phyloP scores from a whole-genome alignment of 2,329 filamentous ascomycete genomes.

The Aureobasidium pullulans region DNA sequence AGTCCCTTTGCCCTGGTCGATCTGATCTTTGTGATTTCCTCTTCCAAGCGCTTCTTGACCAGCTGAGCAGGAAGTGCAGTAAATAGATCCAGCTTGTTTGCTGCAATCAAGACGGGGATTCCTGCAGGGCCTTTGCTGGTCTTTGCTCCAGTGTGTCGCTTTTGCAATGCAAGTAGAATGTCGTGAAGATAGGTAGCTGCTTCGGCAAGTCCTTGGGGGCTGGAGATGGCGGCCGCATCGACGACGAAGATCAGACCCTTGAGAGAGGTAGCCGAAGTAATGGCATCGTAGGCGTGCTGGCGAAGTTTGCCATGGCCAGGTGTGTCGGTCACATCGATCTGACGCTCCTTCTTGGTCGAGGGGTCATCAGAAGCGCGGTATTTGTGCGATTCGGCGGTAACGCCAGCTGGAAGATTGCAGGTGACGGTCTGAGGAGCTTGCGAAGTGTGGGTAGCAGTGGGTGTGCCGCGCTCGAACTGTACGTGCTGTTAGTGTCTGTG shows the following conservation, averaged over 20 bases:
- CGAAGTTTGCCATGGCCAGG: constrained; percentile 94
- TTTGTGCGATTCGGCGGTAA: constrained; percentile 49
- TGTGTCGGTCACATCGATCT: constrained; percentile 76
- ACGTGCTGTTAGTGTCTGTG: background rate
- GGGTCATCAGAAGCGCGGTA: constrained; percentile 62
- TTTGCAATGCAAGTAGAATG: constrained; percentile 74
- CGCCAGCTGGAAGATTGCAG: constrained; percentile 47
- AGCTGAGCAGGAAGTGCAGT: constrained; percentile 76
- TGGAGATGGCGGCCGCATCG: constrained; percentile 53
- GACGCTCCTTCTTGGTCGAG: constrained; percentile 51
- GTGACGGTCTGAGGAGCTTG: constrained; percentile 52
- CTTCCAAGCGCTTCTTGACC: constrained; percentile 68
- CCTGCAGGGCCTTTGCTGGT: constrained; percentile 51
- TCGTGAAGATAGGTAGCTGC: constrained; percentile 85
- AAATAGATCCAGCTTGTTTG: constrained; percentile 94
- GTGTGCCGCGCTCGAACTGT: constrained; percentile 49
- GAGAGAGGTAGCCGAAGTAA: constrained; percentile 46
- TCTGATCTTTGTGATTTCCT: constrained; percentile 72
- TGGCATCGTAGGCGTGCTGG: constrained; percentile 52
- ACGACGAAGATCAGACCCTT: constrained; percentile 77
- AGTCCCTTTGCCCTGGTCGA: constrained; percentile 71
- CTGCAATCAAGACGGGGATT: constrained; percentile 73
- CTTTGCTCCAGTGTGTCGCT: constrained; percentile 52
- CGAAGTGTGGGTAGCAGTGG: constrained; percentile 52
- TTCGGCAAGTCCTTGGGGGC: constrained; percentile 51